A percentile compares a stretch with the other conserved stretches of the same genome.
phyloP scores from a whole-genome alignment of 1,284 basidiomycete species.

The Earliella scabrosa region DNA sequence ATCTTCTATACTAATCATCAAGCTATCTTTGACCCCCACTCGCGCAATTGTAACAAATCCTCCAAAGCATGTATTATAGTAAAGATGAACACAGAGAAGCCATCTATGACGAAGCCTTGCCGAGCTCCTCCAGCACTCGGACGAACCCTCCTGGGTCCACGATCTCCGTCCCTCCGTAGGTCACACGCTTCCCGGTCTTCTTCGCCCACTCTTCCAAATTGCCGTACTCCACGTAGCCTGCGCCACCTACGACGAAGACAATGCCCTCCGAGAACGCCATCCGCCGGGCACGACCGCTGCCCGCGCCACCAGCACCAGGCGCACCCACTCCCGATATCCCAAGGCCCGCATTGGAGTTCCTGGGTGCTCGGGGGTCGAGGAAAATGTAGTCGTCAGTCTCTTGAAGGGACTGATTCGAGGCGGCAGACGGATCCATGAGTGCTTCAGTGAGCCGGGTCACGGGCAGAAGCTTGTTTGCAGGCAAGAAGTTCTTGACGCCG shows the following conservation, averaged over 20 bases:
- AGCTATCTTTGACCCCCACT: too few relatives aligned
- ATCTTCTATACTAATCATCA: too few relatives aligned
- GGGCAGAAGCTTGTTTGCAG: constrained; percentile 92
- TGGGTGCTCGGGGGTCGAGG: constrained; percentile 88
- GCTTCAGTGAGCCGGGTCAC: constrained; percentile 94
- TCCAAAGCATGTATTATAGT: constrained; percentile 3
- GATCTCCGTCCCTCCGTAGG: constrained; percentile 97
- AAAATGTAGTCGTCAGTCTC: constrained; percentile 97
- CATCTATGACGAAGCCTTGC: constrained; percentile 42
- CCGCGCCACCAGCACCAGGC: constrained; percentile 39
- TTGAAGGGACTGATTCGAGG: constrained; percentile 89
- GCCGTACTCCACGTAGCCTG: constrained; percentile 96
- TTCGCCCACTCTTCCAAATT: constrained; percentile 93
- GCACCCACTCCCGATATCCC: constrained; percentile 55
- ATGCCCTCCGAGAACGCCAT: constrained; percentile 91
- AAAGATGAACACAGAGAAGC: not conserved
- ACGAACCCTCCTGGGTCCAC: constrained; percentile 90
- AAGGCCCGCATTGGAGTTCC: constrained; percentile 53
- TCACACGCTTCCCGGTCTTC: constrained; percentile 82
- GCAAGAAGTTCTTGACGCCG: constrained; percentile 98
- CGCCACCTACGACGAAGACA: constrained; percentile 96
- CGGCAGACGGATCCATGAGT: constrained; percentile 94
- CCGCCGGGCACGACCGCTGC: constrained; percentile 57
- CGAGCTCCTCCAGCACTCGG: constrained; percentile 64
- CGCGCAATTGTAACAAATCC: not conserved